Conservation (phyloP, 257 asterid genomes). For the Nicotiana knightiana region DNA sequence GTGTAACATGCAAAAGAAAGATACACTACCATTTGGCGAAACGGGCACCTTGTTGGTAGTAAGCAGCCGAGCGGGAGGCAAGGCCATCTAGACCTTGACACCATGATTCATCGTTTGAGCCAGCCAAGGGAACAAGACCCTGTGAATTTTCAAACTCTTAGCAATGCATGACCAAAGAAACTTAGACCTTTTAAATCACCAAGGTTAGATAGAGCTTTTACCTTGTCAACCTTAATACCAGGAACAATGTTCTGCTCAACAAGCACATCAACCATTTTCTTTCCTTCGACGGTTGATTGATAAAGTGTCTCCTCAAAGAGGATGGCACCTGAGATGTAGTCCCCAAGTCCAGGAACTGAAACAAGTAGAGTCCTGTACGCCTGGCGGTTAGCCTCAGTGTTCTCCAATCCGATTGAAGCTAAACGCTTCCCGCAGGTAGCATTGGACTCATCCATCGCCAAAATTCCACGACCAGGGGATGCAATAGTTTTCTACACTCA, state of each 20-base stretch:
- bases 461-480: constrained; percentile 72
- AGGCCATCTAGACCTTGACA: constrained; percentile 86
- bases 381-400: constrained; percentile 70
- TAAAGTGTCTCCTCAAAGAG: constrained; percentile 66
- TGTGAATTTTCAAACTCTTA: constrained; percentile 2
- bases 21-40: constrained; percentile 53
- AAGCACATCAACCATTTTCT: constrained; percentile 65
- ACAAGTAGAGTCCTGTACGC: constrained; percentile 65
- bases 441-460: constrained; percentile 75
- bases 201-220: background rate
- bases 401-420: constrained; percentile 64
- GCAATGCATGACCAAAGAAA: background rate
- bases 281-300: constrained; percentile 65
- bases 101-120: constrained; percentile 73
- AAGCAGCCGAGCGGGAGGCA: constrained; percentile 75
- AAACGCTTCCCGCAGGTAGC: constrained; percentile 76
- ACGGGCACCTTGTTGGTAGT: constrained; percentile 79
- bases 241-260: constrained; percentile 63
- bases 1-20: background rate
- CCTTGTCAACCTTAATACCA: constrained; percentile 70
- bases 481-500: constrained; percentile 53
- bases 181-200: background rate
- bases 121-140: constrained; percentile 78
- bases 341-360: constrained; percentile 55
- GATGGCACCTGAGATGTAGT: constrained; percentile 63